Conservation (phyloP, 768 basidiomycete genomes). For the Auriculariales sp. region DNA sequence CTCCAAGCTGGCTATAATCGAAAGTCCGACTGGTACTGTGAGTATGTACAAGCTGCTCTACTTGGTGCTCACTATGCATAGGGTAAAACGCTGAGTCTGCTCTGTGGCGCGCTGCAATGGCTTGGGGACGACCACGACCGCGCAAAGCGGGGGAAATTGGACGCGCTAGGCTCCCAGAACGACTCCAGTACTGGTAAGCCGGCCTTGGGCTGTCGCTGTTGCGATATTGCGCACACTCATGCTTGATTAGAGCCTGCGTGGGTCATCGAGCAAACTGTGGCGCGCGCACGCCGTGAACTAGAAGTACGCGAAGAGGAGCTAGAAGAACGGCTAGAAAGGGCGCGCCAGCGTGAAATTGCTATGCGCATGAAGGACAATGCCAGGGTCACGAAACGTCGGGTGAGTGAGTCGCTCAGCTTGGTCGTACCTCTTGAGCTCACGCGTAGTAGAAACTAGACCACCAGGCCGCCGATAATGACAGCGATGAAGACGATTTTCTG, state of each 20-base stretch:
- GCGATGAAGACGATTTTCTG: conserved; percentile 55
- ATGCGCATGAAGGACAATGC: conserved; percentile 37
- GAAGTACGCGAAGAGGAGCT: conserved; percentile 55
- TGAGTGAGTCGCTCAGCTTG: conserved; percentile 12
- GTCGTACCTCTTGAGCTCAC: not conserved
- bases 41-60: conserved; percentile 10
- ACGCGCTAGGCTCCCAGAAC: conserved; percentile 11
- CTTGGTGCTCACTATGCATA: conserved; percentile 15
- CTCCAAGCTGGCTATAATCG: conserved; percentile 62
- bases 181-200: not conserved
- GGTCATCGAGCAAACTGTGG: conserved; percentile 60
- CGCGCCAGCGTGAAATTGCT: conserved; percentile 46
- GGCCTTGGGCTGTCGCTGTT: not conserved
- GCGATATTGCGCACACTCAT: conserved; percentile 2
- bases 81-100: conserved; percentile 78
- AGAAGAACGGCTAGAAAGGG: conserved; percentile 40
- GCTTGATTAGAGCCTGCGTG: conserved; percentile 45
- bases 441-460: conserved; percentile 9
- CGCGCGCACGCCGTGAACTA: conserved; percentile 46
- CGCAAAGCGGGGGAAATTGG: conserved; percentile 49
- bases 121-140: conserved; percentile 54
- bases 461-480: conserved; percentile 18
- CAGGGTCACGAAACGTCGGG: conserved; percentile 23
- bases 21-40: conserved; percentile 84
- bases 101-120: conserved; percentile 68